A percentile compares a stretch with the other conserved stretches of the same genome.
Evolutionary conservation across 495 filamentous ascomycete species (phyloP).

Genomic region (Aspergillus asperescens): DNA sequence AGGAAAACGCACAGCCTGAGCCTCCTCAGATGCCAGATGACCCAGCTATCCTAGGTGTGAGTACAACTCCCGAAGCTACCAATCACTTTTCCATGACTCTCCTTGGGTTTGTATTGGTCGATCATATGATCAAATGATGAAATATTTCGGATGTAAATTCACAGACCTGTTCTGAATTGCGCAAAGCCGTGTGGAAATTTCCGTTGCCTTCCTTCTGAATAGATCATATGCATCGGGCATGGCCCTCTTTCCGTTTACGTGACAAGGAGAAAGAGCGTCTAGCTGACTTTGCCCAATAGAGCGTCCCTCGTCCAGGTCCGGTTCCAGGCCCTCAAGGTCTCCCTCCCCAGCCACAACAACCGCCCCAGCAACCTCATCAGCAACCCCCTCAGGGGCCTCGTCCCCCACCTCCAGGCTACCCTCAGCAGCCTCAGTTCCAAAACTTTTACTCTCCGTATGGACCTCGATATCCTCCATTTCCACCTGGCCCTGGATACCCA

Average conservation of each 20-base stretch:
- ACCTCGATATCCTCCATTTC: conserved; percentile 58
- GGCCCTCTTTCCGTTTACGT: not conserved
- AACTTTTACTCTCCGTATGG: conserved; percentile 48
- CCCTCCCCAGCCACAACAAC: conserved; percentile 35
- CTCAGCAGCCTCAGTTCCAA: conserved; percentile 49
- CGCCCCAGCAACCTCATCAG: conserved; percentile 24
- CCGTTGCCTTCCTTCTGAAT: conserved; percentile 99
- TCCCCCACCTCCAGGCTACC: conserved; percentile 44
- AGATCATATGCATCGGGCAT: conserved; percentile 24
- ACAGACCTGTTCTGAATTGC: conserved; percentile 68
- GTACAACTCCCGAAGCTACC: conserved; percentile 35
- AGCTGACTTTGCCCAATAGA: conserved; percentile 23
- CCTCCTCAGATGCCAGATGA: conserved; percentile 80
- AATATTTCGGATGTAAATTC: conserved; percentile 50
- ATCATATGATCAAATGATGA: conserved; percentile 54
- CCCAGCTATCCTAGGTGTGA: conserved; percentile 95
- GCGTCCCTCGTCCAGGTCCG: conserved; percentile 34
- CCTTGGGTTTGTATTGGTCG: not conserved
- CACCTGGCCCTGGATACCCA: conserved; percentile 54
- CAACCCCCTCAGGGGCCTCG: conserved; percentile 41
- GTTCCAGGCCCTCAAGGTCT: conserved; percentile 32
- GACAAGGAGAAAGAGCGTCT: not conserved
- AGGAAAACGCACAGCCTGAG: conserved; percentile 63
- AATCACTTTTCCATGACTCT: not conserved
- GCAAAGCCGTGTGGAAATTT: conserved; percentile 93